These are phyloP conservation scores for Neckera pumila DNA, from an alignment of 225 moss, liverwort and hornwort species.

Conservation along the genomic window DNA sequence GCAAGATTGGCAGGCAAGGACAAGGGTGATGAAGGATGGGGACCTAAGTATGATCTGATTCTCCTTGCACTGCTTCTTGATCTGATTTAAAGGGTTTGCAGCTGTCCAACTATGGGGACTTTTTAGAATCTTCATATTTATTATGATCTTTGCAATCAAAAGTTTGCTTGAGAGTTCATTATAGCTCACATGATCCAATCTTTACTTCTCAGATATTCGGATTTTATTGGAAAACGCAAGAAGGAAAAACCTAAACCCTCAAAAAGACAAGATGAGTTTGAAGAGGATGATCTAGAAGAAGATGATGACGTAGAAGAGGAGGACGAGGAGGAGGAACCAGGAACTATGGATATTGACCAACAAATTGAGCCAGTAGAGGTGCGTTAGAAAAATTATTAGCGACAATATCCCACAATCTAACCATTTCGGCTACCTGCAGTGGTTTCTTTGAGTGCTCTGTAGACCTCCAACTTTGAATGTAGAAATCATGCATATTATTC, in stretches of 20 bases:
- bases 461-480: neutral
- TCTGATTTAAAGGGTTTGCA: neutral
- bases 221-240: slow-evolving; percentile 45
- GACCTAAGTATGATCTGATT: slow-evolving; percentile 35
- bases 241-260: slow-evolving; percentile 20
- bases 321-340: slow-evolving; percentile 7
- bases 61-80: neutral
- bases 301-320: slow-evolving; percentile 29
- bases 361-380: slow-evolving; percentile 11
- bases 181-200: neutral
- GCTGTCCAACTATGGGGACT: neutral
- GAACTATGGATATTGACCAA: slow-evolving; percentile 9
- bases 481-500: neutral
- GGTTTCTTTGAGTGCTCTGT: neutral
- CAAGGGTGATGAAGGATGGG: slow-evolving; percentile 28
- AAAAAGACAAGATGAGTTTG: slow-evolving; percentile 19
- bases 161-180: neutral
- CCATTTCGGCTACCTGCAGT: neutral
- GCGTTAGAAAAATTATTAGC: no score
- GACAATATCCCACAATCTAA: neutral
- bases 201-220: slow-evolving; percentile 28
- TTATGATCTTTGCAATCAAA: neutral
- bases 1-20: slow-evolving; percentile 24
- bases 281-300: slow-evolving; percentile 31
- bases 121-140: neutral